Evolutionary conservation across 345 rosid genomes (phyloP).

Genomic region (Linum lewisii): DNA sequence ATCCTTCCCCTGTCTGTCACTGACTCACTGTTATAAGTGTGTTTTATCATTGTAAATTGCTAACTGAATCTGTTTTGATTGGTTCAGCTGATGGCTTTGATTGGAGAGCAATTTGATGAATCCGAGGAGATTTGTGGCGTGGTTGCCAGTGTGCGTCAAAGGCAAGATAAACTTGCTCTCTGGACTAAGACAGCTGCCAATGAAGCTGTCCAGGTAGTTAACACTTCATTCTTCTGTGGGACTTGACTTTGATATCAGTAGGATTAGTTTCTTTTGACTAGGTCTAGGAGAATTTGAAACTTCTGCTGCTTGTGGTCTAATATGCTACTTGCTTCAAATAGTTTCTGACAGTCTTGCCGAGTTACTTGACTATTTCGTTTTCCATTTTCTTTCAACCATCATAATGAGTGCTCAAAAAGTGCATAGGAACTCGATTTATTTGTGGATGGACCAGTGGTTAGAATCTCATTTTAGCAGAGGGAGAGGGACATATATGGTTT

Average conservation of each 20-base stretch:
- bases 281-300: background rate
- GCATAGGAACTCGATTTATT: background rate
- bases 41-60: background rate
- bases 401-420: background rate
- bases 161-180: constrained; percentile 74
- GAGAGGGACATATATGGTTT: background rate
- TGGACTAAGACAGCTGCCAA: constrained; percentile 88
- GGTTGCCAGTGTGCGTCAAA: constrained; percentile 81
- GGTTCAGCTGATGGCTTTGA: constrained; percentile 74
- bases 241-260: background rate
- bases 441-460: background rate
- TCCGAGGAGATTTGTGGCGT: constrained; percentile 87
- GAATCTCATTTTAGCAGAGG: background rate
- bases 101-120: constrained; percentile 92
- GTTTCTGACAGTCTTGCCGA: background rate
- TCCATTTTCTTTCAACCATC: background rate
- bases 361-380: background rate
- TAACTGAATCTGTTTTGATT: background rate
- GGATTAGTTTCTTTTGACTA: background rate
- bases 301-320: background rate
- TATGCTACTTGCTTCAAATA: background rate
- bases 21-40: too few relatives aligned
- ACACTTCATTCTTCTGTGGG: background rate
- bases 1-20: background rate
- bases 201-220: constrained; percentile 77